Base-by-base conservation (phyloP, 1,139 yeast genomes). In the Candida pseudocylindracea region DNA sequence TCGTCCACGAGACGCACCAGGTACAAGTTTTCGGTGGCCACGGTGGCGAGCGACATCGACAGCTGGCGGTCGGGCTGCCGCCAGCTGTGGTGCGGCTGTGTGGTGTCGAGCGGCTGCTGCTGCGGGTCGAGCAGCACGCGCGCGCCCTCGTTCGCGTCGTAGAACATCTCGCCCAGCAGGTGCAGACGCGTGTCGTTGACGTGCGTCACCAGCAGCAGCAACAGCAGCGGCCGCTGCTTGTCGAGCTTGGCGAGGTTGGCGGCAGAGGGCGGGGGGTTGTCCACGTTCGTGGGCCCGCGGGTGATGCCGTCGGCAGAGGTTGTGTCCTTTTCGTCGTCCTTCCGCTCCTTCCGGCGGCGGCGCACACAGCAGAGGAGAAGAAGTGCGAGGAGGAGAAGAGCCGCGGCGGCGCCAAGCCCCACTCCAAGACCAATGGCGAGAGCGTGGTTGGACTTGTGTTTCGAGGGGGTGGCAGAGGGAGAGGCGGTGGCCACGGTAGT, bases 341-440 rank as follows among this genome's bases (percentile, higher is more conserved):
- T 38, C 9, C 47, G 42, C 44, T 49, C 50, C 41, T 61, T 60
- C 46, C 60, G 62, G 36, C 62, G 62, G 25, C 38, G 35, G 39
- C 62, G 52, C 48, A 79, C 67, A 45, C 79, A 69, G 48, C 71
- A 64, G 45, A 68, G 54, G 27, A 76, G 42, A 9, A 81, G 34
- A 1, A 75, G 35, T 0, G 59, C 56, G 2, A 62, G 55, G 1
- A 67, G 46, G 2, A 67, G 45, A 8, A 79, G 43, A 10, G 37
- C 27, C 0, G 66, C 55, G 20, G 59, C 60, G 1, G 67, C 50
- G 1, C 93, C 93, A 33, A 85, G 63, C 6, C 76, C 79, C n/a
- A 78, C 88, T 34, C 94, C 95, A 38, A 85, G 65, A 1, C 83
- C 92, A 45, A 85, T 76, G 0, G 93, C 93, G 15, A 80, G 56